Percentiles rank a stretch among this genome's conserved stretches.
Conservation (phyloP, 2,329 filamentous ascomycete species). For the Colletotrichum plurivorum region DNA sequence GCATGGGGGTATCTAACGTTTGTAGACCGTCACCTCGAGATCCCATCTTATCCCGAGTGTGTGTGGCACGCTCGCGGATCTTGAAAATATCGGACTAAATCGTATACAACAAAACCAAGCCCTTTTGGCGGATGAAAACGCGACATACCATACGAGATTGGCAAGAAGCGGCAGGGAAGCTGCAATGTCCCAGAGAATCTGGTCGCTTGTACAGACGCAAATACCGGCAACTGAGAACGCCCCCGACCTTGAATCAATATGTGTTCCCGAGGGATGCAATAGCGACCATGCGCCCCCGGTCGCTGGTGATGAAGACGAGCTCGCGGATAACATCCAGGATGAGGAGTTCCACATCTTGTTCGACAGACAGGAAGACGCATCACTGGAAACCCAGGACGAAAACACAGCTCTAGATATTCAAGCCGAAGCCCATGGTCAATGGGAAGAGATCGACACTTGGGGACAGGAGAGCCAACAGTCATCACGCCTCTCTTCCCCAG, state of each 20-base stretch:
- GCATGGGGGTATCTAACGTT: not conserved
- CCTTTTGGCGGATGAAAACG: not conserved
- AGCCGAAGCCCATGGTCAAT: too few species aligned
- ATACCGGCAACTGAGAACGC: not conserved
- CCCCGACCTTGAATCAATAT: not conserved
- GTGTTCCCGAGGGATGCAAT: too few species aligned
- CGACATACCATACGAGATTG: not conserved
- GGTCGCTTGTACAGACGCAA: not conserved
- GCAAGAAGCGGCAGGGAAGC: not conserved
- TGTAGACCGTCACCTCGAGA: slow-evolving; percentile 5
- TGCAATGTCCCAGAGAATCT: not conserved
- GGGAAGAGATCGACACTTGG: too few species aligned
- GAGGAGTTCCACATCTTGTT: not conserved
- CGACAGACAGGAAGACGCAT: not conserved
- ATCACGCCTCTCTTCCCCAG: too few species aligned
- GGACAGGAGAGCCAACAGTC: too few species aligned
- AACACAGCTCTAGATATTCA: too few species aligned
- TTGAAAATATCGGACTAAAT: not conserved
- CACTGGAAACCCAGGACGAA: not conserved
- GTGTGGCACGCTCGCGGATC: slow-evolving; percentile 1
- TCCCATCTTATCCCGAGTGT: slow-evolving; percentile 11
- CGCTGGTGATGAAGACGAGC: not conserved
- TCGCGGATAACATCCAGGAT: not conserved
- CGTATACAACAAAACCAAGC: not conserved
- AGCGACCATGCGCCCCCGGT: not conserved